Conservation (phyloP, 2,329 filamentous ascomycete genomes). For the Xenoacremonium recifei region DNA sequence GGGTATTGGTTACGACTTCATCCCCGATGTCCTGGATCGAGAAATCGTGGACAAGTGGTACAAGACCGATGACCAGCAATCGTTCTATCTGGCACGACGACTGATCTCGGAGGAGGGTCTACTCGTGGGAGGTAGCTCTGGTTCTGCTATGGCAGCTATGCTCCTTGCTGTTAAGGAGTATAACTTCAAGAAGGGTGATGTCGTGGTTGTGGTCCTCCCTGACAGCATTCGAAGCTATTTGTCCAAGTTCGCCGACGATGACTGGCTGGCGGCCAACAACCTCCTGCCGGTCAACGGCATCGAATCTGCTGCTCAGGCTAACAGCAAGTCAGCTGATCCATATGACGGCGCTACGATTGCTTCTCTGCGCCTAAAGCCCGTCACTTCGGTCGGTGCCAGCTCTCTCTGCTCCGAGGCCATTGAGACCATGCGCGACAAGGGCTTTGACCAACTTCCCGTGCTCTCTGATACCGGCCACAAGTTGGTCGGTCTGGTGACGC, state of each 20-base stretch:
- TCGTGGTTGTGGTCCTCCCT: slow-evolving; percentile 86
- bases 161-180: slow-evolving; percentile 75
- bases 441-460: slow-evolving; percentile 96
- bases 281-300: slow-evolving; percentile 65
- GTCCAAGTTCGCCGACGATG: slow-evolving; percentile 97
- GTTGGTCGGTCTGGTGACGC: slow-evolving; percentile 88
- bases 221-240: slow-evolving; percentile 98
- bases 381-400: slow-evolving; percentile 75
- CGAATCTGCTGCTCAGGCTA: slow-evolving; percentile 45
- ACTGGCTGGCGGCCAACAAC: slow-evolving; percentile 97
- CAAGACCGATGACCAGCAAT: slow-evolving; percentile 92
- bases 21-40: slow-evolving; percentile 88
- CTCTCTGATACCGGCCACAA: slow-evolving; percentile 65
- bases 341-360: slow-evolving; percentile 79
- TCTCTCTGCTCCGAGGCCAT: slow-evolving; percentile 82
- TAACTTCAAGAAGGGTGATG: slow-evolving; percentile 76
- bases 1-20: slow-evolving; percentile 97
- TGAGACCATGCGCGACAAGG: slow-evolving; percentile 97
- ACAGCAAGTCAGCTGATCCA: slow-evolving; percentile 55
- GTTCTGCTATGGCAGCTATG: slow-evolving; percentile 83
- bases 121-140: slow-evolving; percentile 89
- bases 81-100: slow-evolving; percentile 85
- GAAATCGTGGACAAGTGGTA: slow-evolving; percentile 88
- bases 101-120: slow-evolving; percentile 94
- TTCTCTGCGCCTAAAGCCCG: slow-evolving; percentile 84